Percentiles rank a stretch among this genome's conserved stretches.
These are phyloP conservation scores for Auriscalpium vulgare DNA, from an alignment of 768 basidiomycete species.

Conservation along the genomic window DNA sequence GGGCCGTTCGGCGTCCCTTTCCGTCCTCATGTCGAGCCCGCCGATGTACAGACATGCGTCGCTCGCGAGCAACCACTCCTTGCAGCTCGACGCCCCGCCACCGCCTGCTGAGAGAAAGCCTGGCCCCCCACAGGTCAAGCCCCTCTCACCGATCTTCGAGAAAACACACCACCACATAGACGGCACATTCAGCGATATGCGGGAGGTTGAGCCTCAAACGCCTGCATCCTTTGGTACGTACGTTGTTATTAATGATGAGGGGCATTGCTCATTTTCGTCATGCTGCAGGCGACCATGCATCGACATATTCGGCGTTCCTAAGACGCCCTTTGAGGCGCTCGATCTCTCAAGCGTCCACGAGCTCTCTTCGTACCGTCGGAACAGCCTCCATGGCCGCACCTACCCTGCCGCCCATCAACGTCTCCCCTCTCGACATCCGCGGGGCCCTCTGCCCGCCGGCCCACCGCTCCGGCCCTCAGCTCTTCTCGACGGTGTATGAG, in stretches of 20 bases:
- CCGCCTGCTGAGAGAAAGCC: constrained; percentile 3
- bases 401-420: constrained; percentile 42
- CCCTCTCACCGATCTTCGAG: constrained; percentile 61
- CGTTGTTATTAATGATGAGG: constrained; percentile 23
- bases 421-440: constrained; percentile 12
- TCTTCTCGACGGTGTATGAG: constrained; percentile 27
- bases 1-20: constrained; percentile 13
- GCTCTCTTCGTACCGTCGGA: constrained; percentile 34
- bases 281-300: constrained; percentile 6
- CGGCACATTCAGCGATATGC: constrained; percentile 21
- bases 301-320: constrained; percentile 45
- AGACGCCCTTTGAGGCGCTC: constrained; percentile 60
- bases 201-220: constrained; percentile 15
- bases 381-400: constrained; percentile 42
- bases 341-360: constrained; percentile 46
- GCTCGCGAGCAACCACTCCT: constrained; percentile 33
- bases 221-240: constrained; percentile 16
- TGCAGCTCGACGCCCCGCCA: constrained; percentile 31
- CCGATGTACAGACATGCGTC: constrained; percentile 16
- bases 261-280: neutral
- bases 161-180: constrained; percentile 48
- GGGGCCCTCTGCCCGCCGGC: constrained; percentile 1
- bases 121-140: constrained; percentile 23
- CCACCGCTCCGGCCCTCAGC: constrained; percentile 16
- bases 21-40: constrained; percentile 17